Base-by-base conservation (phyloP, 495 filamentous ascomycete genomes). In the Xeromyces bisporus region DNA sequence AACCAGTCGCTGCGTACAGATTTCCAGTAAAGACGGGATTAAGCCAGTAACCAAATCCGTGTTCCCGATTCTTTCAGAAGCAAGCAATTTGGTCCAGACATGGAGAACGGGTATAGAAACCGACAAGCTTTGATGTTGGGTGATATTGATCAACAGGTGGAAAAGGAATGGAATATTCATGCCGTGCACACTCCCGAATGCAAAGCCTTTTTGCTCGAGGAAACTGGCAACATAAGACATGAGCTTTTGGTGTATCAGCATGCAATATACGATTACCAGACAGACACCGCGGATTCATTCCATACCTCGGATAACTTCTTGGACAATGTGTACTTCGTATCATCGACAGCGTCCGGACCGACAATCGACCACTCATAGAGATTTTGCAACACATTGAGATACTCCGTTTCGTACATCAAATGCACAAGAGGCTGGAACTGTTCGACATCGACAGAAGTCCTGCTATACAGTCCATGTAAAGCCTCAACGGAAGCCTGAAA, bases 91-190 rank as follows among this genome's bases (percentile, higher is more conserved):
- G 20, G 74, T 79, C 85, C 84, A 96, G 7, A 77, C 69, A 44
- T 89, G 79, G n/a, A 99, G 56, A 18, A 83, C 72, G 3, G 91
- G 85, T 34, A 94, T 93, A 6, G 89, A 93, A 5, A 96, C 77
- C 7, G 81, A 74, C 11, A 99, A 66, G 50, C 89, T 96, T 42
- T 75, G 72, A 55, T 80, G 82, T 30, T 78, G 80, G 34, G 84
- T 66, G 40, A 94, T 73, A 26, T 62, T 61, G 42, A 89, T 67
- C 40, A 92, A 66, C 28, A 97, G 67, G 21, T 77, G 67, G 41
- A 96, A 64, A 45, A 93, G 80, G 16, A 69, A 69, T n/a, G 71
- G 66, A 9, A 89, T 56, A 50, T 89, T 76, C 39, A 71, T 58
- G 13, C 66, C 63, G 15, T 47, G 40, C 26, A 47, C 48, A 28